phyloP scores from a whole-genome alignment of 768 basidiomycete species.

The Paxillus rubicundulus region DNA sequence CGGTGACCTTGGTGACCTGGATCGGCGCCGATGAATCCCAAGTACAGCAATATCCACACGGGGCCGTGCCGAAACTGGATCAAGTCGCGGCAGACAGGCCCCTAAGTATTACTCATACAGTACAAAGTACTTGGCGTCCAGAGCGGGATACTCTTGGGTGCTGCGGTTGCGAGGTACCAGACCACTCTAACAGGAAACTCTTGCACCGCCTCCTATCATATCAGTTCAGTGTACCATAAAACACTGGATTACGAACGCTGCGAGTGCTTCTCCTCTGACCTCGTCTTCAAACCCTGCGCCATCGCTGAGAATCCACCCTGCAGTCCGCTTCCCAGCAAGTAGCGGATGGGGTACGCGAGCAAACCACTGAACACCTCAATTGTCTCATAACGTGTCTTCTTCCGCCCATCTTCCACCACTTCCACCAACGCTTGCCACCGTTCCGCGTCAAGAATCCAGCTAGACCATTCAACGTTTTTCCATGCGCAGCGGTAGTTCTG shows the following conservation, averaged over 20 bases:
- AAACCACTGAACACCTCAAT: slow-evolving; percentile 58
- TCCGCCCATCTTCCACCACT: slow-evolving; percentile 42
- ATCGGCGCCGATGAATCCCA: no score
- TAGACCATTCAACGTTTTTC: slow-evolving; percentile 40
- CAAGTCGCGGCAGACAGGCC: no score
- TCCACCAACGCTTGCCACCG: slow-evolving; percentile 61
- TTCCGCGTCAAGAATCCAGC: slow-evolving; percentile 50
- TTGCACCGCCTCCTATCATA: background rate
- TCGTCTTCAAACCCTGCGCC: slow-evolving; percentile 54
- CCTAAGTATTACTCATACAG: no score
- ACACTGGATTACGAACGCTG: background rate
- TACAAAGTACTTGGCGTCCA: no score
- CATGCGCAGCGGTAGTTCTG: slow-evolving; percentile 58
- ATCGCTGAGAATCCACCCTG: slow-evolving; percentile 48
- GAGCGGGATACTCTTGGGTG: no score
- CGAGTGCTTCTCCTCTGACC: slow-evolving; percentile 39
- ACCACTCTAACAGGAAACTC: background rate
- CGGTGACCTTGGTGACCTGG: no score
- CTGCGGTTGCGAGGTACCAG: no score
- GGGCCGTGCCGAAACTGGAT: no score
- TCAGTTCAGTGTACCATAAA: background rate
- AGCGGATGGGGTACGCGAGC: slow-evolving; percentile 51
- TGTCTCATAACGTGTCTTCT: slow-evolving; percentile 62
- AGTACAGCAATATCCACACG: no score
- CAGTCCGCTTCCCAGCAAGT: slow-evolving; percentile 43